These are phyloP conservation scores for Hirsutella minnesotensis DNA, from an alignment of 2,329 filamentous ascomycete genomes.

Conservation along the genomic window DNA sequence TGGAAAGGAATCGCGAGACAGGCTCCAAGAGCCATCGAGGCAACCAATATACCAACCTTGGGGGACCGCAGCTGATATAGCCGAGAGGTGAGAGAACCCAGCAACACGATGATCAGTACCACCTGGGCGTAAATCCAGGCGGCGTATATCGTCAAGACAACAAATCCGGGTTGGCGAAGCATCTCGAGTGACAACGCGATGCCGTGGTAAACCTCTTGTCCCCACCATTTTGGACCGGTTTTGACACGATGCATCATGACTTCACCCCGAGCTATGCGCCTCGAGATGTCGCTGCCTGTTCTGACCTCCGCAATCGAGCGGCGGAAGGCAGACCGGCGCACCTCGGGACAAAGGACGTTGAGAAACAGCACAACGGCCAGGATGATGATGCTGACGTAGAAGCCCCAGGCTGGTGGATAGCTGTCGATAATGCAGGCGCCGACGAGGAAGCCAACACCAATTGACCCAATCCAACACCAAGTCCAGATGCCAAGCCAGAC, in stretches of 20 bases:
- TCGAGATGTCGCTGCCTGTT: constrained; percentile 37
- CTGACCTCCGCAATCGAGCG: constrained; percentile 56
- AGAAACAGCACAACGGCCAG: constrained; percentile 53
- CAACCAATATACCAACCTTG: constrained; percentile 54
- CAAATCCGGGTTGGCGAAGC: constrained; percentile 62
- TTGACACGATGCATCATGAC: constrained; percentile 65
- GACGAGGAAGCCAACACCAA: constrained; percentile 59
- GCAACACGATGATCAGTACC: constrained; percentile 58
- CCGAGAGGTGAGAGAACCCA: constrained; percentile 60
- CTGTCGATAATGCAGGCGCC: constrained; percentile 58
- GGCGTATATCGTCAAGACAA: constrained; percentile 59
- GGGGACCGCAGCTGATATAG: constrained; percentile 54
- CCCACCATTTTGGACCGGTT: constrained; percentile 65
- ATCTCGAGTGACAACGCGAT: constrained; percentile 55
- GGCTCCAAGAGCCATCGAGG: constrained; percentile 56
- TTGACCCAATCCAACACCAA: constrained; percentile 63
- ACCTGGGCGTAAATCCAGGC: constrained; percentile 72
- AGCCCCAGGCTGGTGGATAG: constrained; percentile 58
- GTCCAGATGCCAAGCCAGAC: constrained; percentile 72
- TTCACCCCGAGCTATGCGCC: constrained; percentile 57
- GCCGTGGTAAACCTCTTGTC: constrained; percentile 63
- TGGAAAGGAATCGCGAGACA: constrained; percentile 61
- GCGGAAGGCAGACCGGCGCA: constrained; percentile 56
- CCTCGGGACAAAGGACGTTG: constrained; percentile 62
- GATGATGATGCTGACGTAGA: constrained; percentile 61